Base-by-base conservation (phyloP, 495 filamentous ascomycete genomes). In the Neurospora terricola region DNA sequence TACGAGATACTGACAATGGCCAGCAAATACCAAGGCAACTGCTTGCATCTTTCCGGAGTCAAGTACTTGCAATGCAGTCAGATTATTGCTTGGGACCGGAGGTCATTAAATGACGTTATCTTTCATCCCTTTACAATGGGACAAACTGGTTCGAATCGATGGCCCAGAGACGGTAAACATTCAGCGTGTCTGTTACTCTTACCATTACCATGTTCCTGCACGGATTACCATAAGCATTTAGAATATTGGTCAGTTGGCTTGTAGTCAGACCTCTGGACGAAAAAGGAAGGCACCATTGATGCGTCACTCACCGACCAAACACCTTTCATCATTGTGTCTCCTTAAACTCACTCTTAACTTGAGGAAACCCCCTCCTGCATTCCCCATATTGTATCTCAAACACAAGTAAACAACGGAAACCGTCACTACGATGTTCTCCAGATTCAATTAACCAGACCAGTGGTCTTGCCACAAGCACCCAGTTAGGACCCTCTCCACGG, bases 391-490 rank as follows among this genome's bases (percentile, higher is more conserved):
- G 54, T 66, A 34, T 66, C 27, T 3, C 54, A 30, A 30, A 66
- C 12, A 36, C 14, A 34, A 8, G 2, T 18, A 6, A 66, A 30
- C 54, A 66, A 7, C 11, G 1, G 7, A 66, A 66, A 9, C 7
- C 27, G 27, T 66, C 54, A 66, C 1, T 12, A 34, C 0, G 3
- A 18, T 66, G 23, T 18, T 66, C 54, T 66, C 27, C 54, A 66
- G 0, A 10, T 9, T 69, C 62, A 73, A 72, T 71, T 76, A 77
- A 69, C 30, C 12, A 39, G 30, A 69, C 39, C 30, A 37, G 12
- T 72, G 45, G 37, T 38, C 30, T 71, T 66, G 54, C 27, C 54
- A 34, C 54, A 66, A 62, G 27, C 54, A 66, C 54, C 54, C 27
- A 66, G 54, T 66, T 34, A 18, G 54, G 54, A 66, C 54, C 54